Evolutionary conservation across 2,329 filamentous ascomycete genomes (phyloP).

Genomic region (Cercospora sp.): DNA sequence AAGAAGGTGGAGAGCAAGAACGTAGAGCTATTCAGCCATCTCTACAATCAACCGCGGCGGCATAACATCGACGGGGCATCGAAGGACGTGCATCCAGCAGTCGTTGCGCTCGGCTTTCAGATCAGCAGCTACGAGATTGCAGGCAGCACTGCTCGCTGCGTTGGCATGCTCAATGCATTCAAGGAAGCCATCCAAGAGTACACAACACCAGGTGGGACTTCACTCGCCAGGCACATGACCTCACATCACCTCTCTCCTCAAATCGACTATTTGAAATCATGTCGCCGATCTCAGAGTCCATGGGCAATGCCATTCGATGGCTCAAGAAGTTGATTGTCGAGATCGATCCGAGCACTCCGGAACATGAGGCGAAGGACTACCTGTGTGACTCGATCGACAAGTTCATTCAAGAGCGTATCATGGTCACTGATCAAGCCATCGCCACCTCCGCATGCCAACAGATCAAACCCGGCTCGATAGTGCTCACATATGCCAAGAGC

Average conservation of each 20-base stretch:
- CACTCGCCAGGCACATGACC: constrained; percentile 86
- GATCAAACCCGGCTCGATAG: constrained; percentile 75
- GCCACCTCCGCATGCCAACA: constrained; percentile 71
- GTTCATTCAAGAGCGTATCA: constrained; percentile 89
- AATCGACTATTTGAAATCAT: constrained; percentile 91
- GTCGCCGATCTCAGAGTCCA: constrained; percentile 92
- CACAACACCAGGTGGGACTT: constrained; percentile 79
- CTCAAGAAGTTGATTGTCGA: constrained; percentile 90
- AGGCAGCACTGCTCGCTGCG: constrained; percentile 83
- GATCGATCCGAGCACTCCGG: constrained; percentile 81
- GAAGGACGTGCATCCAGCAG: constrained; percentile 79
- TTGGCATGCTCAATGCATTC: constrained; percentile 85
- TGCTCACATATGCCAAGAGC: constrained; percentile 85
- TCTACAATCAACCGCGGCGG: constrained; percentile 70
- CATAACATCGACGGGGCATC: constrained; percentile 61
- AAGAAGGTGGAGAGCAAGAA: constrained; percentile 62
- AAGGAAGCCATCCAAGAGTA: constrained; percentile 94
- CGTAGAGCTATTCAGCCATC: constrained; percentile 69
- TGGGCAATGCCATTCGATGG: constrained; percentile 95
- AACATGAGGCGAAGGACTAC: constrained; percentile 76
- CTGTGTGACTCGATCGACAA: constrained; percentile 80
- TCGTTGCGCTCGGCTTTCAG: constrained; percentile 83
- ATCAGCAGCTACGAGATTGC: constrained; percentile 86
- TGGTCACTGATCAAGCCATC: constrained; percentile 82
- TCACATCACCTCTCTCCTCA: constrained; percentile 89